A percentile compares a stretch with the other conserved stretches of the same genome.
These are phyloP conservation scores for Kodamaea ohmeri DNA, from an alignment of 1,139 yeast genomes.

Conservation along the genomic window DNA sequence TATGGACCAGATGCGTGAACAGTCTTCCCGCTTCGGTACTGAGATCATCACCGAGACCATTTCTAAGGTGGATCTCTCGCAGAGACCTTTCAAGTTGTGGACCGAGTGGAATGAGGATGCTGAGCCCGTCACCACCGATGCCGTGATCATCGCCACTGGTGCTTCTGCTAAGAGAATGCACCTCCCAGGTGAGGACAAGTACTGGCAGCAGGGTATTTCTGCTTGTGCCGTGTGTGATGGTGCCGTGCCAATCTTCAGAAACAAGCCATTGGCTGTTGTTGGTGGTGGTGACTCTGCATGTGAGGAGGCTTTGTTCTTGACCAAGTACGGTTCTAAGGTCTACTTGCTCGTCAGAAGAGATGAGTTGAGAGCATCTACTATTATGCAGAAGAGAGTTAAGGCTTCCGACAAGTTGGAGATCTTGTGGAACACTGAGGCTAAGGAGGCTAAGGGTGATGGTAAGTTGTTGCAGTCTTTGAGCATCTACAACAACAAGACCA, in stretches of 20 bases:
- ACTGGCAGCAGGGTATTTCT: conserved; percentile 98
- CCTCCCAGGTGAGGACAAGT: conserved; percentile 93
- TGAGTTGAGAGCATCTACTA: conserved; percentile 86
- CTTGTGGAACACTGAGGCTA: conserved; percentile 79
- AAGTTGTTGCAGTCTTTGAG: conserved; percentile 60
- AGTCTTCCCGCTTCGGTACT: conserved; percentile 84
- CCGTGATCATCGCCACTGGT: conserved; percentile 92
- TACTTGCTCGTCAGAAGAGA: conserved; percentile 91
- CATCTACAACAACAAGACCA: conserved; percentile 70
- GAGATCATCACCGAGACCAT: conserved; percentile 92
- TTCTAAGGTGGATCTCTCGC: conserved; percentile 81
- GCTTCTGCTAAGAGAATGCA: conserved; percentile 94
- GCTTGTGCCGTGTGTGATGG: conserved; percentile 99
- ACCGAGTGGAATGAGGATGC: conserved; percentile 88
- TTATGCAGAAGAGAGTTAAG: conserved; percentile 91
- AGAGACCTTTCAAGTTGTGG: conserved; percentile 94
- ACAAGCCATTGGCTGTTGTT: conserved; percentile 93
- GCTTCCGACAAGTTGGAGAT: conserved; percentile 86
- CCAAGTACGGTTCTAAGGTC: conserved; percentile 96
- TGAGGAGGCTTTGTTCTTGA: conserved; percentile 94
- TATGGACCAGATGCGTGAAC: conserved; percentile 93
- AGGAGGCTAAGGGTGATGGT: conserved; percentile 92
- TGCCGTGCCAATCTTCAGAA: conserved; percentile 97
- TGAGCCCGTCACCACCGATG: conserved; percentile 89
- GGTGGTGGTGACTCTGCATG: conserved; percentile 99